Conservation (phyloP, 208 protist species). For the Angomonas deanei region DNA sequence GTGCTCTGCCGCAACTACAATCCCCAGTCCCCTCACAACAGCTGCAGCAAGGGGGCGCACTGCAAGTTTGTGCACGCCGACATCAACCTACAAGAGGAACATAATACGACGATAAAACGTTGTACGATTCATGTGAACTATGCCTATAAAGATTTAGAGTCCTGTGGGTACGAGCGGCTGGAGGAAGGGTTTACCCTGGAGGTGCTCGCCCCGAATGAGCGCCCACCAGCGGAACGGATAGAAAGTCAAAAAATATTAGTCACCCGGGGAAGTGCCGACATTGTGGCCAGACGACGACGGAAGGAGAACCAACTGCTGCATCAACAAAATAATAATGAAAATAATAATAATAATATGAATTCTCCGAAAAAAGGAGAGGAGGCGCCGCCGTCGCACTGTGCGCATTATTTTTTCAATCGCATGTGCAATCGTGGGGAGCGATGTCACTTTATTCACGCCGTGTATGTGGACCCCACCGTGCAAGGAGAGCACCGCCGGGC, state of each 20-base stretch:
- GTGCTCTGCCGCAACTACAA: constrained; percentile 74
- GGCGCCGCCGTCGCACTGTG: constrained; percentile 63
- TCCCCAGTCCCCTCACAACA: constrained; percentile 17
- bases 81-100: not conserved
- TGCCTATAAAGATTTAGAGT: constrained; percentile 39
- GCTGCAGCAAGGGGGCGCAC: constrained; percentile 37
- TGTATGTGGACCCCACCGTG: constrained; percentile 67
- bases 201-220: constrained; percentile 64
- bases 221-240: constrained; percentile 37
- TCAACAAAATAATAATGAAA: too few relatives aligned
- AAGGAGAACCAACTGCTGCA: too few relatives aligned
- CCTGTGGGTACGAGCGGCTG: constrained; percentile 58
- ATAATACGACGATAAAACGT: too few relatives aligned
- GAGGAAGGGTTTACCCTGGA: constrained; percentile 35
- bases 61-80: constrained; percentile 85
- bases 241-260: constrained; percentile 47
- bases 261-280: constrained; percentile 42
- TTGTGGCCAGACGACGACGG: too few relatives aligned
- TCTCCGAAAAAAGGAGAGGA: not conserved
- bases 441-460: constrained; percentile 74
- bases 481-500: constrained; percentile 57
- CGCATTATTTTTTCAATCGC: constrained; percentile 84
- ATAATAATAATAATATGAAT: not conserved
- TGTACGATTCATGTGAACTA: constrained; percentile 79
- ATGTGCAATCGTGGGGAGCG: constrained; percentile 75